Base-by-base conservation (phyloP, 192 early-diverging fungal species). In the Blastocladiella britannica region DNA sequence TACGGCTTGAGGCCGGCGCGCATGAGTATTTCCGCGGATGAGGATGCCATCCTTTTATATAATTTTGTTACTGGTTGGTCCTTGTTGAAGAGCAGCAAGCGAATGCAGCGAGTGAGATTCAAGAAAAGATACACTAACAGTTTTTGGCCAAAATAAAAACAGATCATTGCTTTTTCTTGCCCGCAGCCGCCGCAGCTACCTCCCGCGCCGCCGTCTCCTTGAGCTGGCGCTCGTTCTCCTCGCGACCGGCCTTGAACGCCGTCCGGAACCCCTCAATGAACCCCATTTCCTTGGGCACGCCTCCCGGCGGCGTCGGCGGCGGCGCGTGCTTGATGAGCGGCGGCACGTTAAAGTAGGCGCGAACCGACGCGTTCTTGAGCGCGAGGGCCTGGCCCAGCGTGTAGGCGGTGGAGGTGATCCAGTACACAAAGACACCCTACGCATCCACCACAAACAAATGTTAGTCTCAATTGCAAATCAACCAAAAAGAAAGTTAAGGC, bases 371-470 rank as follows among this genome's bases (percentile, higher is more conserved):
- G 29, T 66, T 60, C 68, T 74, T 77, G 29, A 93, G 70, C 29
- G 77, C 60, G 26, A 79, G 52, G 43, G 81, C 72, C 73, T 93
- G 91, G 28, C 70, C 57, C 22, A 85, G 64, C 7, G 85, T 83
- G 55, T 80, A 74, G 7, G 76, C 25, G 67, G 87, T 89, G 60
- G 81, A 82, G 52, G 81, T 77, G 55, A 87, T 66, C 87, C 86
- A 89, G 69, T 90, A 91, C 54, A 88, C 67, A 67, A 93, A 87
- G 30, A 91, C 70, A 29, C 68, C 78, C 83, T 85, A 54, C 62
- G 55, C 59, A 55, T 22, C 51, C 53, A 24, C 15, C 18, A 29
- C 6, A 26, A 28, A 27, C 53, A 53, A 26, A 28, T 28, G 6
- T 29, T 12, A 29, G 43, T 8, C 18, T 18, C 28, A 61, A 55